Conservation (phyloP, 1,139 yeast genomes). For the Arxiozyma slooffiae region DNA sequence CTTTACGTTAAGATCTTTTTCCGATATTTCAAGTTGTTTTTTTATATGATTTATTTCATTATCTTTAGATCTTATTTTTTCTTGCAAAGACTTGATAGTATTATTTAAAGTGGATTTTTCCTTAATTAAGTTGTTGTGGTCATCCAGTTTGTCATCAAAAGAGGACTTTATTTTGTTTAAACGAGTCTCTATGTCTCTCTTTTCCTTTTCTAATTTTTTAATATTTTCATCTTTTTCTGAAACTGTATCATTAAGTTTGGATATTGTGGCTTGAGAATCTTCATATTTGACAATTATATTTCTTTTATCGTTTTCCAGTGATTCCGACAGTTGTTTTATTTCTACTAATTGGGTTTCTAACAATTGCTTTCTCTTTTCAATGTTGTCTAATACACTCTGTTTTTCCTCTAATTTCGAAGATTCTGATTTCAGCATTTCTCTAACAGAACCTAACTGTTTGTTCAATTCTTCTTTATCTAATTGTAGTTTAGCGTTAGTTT, state of each 20-base stretch:
- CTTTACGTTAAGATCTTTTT: conserved; percentile 33
- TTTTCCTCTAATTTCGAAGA: conserved; percentile 16
- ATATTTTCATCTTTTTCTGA: conserved; percentile 17
- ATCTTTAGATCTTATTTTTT: conserved; percentile 32
- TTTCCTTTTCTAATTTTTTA: conserved; percentile 19
- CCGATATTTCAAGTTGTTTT: conserved; percentile 29
- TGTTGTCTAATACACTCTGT: conserved; percentile 28
- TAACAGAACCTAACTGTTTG: conserved; percentile 33
- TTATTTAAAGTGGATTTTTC: conserved; percentile 16
- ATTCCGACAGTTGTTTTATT: conserved; percentile 32
- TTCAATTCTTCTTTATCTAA: conserved; percentile 30
- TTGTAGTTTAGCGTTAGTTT: conserved; percentile 27
- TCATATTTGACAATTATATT: conserved; percentile 24
- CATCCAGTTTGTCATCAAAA: conserved; percentile 7
- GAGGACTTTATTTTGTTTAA: conserved; percentile 12
- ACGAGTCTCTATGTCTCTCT: conserved; percentile 9
- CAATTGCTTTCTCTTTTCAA: conserved; percentile 17
- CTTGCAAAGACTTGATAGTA: conserved; percentile 28
- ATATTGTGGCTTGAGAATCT: conserved; percentile 21
- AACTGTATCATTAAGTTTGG: conserved; percentile 25
- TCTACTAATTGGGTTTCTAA: conserved; percentile 16
- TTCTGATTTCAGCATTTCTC: conserved; percentile 23
- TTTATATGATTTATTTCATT: conserved; percentile 32
- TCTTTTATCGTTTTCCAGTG: conserved; percentile 32
- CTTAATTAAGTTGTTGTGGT: conserved; percentile 3